These are phyloP conservation scores for Glarea lozoyensis DNA, from an alignment of 495 filamentous ascomycete species.

Conservation along the genomic window DNA sequence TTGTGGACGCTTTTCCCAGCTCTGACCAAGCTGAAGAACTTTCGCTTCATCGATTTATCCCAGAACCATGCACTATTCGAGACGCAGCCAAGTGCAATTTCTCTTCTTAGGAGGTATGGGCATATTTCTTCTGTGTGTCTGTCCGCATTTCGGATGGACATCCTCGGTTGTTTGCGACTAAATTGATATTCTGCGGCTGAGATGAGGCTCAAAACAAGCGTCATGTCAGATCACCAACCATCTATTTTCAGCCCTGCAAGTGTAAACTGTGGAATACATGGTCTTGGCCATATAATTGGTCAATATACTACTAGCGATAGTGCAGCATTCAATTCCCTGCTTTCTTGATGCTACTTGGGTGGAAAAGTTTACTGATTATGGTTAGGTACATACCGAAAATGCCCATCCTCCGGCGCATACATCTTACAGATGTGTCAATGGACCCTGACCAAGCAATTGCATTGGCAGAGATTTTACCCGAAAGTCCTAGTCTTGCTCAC, in stretches of 20 bases:
- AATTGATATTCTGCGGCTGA: constrained; percentile 8
- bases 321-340: no score
- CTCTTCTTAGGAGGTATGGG: constrained; percentile 57
- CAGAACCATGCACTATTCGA: constrained; percentile 81
- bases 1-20: constrained; percentile 70
- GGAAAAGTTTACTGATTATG: constrained; percentile 13
- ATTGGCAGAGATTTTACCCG: constrained; percentile 80
- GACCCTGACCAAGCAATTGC: constrained; percentile 81
- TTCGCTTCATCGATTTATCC: constrained; percentile 84
- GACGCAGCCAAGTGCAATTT: constrained; percentile 62
- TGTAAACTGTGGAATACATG: no score
- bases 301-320: no score
- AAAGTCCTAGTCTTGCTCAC: constrained; percentile 74
- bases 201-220: neutral
- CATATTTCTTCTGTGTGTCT: neutral
- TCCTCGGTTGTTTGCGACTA: neutral
- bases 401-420: constrained; percentile 71
- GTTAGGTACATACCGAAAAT: constrained; percentile 70
- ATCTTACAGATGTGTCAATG: constrained; percentile 81
- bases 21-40: constrained; percentile 58
- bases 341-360: constrained; percentile 1
- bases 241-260: no score
- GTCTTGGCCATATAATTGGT: no score
- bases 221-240: no score
- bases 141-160: constrained; percentile 1